phyloP scores from a whole-genome alignment of 768 basidiomycete genomes.

The Auricularia sp. region DNA sequence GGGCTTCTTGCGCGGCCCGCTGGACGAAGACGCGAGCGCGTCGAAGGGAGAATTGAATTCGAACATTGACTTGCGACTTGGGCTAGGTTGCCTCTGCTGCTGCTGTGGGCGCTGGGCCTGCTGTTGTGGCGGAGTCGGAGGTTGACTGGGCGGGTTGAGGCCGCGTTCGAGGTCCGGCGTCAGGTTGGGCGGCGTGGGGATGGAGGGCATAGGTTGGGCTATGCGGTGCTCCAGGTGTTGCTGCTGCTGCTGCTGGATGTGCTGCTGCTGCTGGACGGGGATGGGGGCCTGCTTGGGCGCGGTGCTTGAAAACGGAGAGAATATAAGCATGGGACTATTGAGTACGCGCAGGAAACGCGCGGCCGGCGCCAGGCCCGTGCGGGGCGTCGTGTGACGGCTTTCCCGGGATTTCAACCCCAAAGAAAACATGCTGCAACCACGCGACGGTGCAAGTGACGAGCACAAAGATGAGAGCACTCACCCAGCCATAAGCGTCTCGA shows the following conservation, averaged over 20 bases:
- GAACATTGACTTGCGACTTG: slow-evolving; percentile 72
- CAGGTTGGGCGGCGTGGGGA: background rate
- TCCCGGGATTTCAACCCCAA: no score
- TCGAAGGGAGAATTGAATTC: slow-evolving; percentile 81
- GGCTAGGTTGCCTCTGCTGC: slow-evolving; percentile 44
- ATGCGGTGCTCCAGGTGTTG: background rate
- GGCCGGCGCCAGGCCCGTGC: background rate
- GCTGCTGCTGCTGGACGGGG: background rate
- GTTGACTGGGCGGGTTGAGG: slow-evolving; percentile 15
- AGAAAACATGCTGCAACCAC: background rate
- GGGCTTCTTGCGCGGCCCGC: slow-evolving; percentile 52
- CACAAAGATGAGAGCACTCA: slow-evolving; percentile 27
- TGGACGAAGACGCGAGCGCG: slow-evolving; percentile 36
- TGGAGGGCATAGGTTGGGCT: background rate
- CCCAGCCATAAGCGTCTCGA: slow-evolving; percentile 79
- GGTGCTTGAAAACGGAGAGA: background rate
- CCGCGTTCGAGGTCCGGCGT: slow-evolving; percentile 6
- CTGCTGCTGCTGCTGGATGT: background rate
- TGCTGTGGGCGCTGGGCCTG: slow-evolving; percentile 12
- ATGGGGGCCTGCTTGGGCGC: background rate
- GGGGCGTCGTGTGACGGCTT: no score
- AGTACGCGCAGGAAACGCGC: background rate
- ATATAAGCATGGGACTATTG: background rate
- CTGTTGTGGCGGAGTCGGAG: slow-evolving; percentile 7
- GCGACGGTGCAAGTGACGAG: background rate